Evolutionary conservation across 1,284 basidiomycete genomes (phyloP).

Genomic region (Ganoderma resinaceum): DNA sequence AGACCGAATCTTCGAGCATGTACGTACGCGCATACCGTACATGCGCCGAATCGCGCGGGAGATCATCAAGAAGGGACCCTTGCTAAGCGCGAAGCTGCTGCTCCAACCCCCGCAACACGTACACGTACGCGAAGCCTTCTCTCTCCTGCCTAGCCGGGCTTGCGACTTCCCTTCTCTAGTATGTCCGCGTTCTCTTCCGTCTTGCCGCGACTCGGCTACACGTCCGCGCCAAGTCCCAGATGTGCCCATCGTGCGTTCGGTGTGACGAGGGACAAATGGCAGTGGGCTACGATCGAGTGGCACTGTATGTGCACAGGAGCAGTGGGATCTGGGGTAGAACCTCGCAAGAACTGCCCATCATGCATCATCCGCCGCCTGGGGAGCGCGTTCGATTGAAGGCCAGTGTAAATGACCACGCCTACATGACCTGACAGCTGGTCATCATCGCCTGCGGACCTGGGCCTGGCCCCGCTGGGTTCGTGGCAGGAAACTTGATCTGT

Average conservation of each 20-base stretch:
- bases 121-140: slow-evolving; percentile 4
- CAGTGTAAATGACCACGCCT: neutral
- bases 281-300: neutral
- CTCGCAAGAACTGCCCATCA: slow-evolving; percentile 23
- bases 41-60: neutral
- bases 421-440: neutral
- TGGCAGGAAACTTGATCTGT: neutral
- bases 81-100: slow-evolving; percentile 3
- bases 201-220: neutral
- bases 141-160: neutral
- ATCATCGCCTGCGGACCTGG: neutral
- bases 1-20: neutral
- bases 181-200: neutral
- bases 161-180: neutral
- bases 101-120: neutral
- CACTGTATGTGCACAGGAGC: neutral
- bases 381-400: neutral
- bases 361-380: slow-evolving; percentile 10
- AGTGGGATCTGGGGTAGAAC: slow-evolving; percentile 13
- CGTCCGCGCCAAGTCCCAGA: neutral
- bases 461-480: neutral
- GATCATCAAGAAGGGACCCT: neutral
- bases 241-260: neutral
- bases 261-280: neutral
- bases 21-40: neutral